phyloP scores from a whole-genome alignment of 1,284 basidiomycete genomes.

The Trichosporon faecale region DNA sequence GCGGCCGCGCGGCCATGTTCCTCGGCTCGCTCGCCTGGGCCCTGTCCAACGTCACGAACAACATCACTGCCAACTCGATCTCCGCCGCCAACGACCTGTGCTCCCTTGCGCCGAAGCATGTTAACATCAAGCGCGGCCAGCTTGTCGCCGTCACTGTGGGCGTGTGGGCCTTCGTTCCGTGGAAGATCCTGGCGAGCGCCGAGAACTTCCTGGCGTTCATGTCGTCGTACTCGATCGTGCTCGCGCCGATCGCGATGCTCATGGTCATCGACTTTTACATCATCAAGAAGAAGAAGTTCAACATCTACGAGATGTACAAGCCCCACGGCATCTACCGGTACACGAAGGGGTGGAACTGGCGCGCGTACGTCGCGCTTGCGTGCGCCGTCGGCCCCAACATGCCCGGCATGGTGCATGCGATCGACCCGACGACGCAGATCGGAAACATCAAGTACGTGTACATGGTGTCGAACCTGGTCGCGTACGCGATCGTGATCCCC shows the following conservation, averaged over 20 bases:
- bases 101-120: constrained; percentile 57
- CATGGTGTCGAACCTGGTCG: constrained; percentile 50
- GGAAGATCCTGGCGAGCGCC: constrained; percentile 43
- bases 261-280: constrained; percentile 42
- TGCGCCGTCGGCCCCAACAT: constrained; percentile 75
- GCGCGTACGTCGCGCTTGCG: constrained; percentile 55
- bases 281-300: constrained; percentile 33
- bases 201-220: constrained; percentile 39
- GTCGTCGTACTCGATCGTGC: constrained; percentile 45
- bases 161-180: constrained; percentile 57
- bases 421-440: constrained; percentile 56
- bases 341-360: constrained; percentile 64
- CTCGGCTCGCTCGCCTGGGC: constrained; percentile 67
- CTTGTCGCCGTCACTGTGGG: constrained; percentile 68
- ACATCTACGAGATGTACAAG: constrained; percentile 43
- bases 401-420: constrained; percentile 55
- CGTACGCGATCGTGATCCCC: constrained; percentile 56
- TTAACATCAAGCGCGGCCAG: constrained; percentile 73
- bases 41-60: constrained; percentile 67
- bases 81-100: constrained; percentile 75
- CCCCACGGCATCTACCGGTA: constrained; percentile 43
- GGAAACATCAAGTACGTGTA: constrained; percentile 58
- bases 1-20: constrained; percentile 67
- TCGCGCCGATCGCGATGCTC: constrained; percentile 42
- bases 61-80: constrained; percentile 64